A percentile compares a stretch with the other conserved stretches of the same genome.
phyloP scores from a whole-genome alignment of 495 filamentous ascomycete genomes.

The Pseudevernia furfuracea region DNA sequence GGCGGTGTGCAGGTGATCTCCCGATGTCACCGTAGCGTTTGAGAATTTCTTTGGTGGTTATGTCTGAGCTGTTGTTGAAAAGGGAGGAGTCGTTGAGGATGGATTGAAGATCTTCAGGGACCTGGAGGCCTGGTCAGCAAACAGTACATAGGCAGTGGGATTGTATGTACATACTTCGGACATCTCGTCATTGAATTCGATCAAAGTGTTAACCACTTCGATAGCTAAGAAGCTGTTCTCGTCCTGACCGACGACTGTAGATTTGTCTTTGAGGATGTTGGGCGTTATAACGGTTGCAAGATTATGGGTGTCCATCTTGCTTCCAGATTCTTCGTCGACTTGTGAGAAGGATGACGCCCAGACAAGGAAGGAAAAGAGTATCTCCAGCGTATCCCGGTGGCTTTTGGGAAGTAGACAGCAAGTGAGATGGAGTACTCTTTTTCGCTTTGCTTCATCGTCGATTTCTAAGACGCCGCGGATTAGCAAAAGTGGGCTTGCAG shows the following conservation, averaged over 20 bases:
- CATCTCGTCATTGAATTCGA: conserved; percentile 91
- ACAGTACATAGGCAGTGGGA: conserved; percentile 12
- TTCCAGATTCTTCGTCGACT: conserved; percentile 82
- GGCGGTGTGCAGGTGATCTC: conserved; percentile 48
- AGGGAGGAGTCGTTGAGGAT: conserved; percentile 76
- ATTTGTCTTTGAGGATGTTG: conserved; percentile 75
- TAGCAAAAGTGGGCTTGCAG: conserved; percentile 22
- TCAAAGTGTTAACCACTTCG: conserved; percentile 79
- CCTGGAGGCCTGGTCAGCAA: conserved; percentile 46
- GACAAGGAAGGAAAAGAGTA: conserved; percentile 92
- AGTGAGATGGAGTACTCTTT: conserved; percentile 78
- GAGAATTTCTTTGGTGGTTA: conserved; percentile 95
- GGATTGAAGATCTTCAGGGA: conserved; percentile 82
- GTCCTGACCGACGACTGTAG: conserved; percentile 59
- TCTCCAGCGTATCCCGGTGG: conserved; percentile 90
- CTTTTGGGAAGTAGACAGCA: conserved; percentile 91
- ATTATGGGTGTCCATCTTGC: conserved; percentile 99
- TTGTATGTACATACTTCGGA: conserved; percentile 65
- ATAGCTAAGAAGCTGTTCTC: conserved; percentile 87
- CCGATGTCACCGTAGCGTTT: conserved; percentile 77
- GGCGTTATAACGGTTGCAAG: conserved; percentile 97
- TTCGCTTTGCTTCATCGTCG: conserved; percentile 70
- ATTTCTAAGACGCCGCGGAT: conserved; percentile 51
- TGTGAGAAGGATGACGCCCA: conserved; percentile 97
- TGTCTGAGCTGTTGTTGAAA: conserved; percentile 71